A percentile compares a stretch with the other conserved stretches of the same genome.
Conservation (phyloP, 805 yeast genomes). For the Saturnispora diversa region DNA sequence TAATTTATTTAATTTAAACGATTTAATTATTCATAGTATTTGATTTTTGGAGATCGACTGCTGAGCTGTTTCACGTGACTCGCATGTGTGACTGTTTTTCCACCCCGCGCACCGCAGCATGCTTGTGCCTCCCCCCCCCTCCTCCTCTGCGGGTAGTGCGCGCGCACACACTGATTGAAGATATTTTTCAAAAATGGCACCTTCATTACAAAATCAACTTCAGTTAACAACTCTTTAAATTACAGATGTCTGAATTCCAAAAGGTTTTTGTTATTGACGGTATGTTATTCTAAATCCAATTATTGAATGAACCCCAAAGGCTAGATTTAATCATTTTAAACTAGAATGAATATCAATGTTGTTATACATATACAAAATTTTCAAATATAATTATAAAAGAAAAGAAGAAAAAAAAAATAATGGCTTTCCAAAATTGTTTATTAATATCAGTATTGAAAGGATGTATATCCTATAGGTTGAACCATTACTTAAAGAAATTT, state of each 20-base stretch:
- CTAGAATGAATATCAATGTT: too few species aligned
- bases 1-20: too few species aligned
- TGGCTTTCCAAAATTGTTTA: too few species aligned
- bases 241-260: conserved; percentile 73
- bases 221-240: conserved; percentile 5
- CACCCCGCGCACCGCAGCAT: conserved; percentile 6
- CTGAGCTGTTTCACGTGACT: conserved; percentile 4
- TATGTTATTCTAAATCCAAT: conserved; percentile 40
- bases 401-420: too few species aligned
- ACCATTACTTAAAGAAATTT: too few species aligned
- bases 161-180: conserved; percentile 3
- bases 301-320: too few species aligned
- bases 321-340: not conserved
- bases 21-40: too few species aligned
- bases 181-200: conserved; percentile 1
- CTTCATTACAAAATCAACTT: not conserved
- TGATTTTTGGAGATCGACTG: not conserved
- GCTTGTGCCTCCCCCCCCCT: not conserved
- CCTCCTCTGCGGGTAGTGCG: not conserved
- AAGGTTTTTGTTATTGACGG: conserved; percentile 98
- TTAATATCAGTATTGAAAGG: too few species aligned
- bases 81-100: conserved; percentile 4
- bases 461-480: too few species aligned
- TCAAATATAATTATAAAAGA: too few species aligned
- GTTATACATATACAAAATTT: too few species aligned